A percentile compares a stretch with the other conserved stretches of the same genome.
Conservation (phyloP, 805 yeast species). For the Clavispora phyllophila region DNA sequence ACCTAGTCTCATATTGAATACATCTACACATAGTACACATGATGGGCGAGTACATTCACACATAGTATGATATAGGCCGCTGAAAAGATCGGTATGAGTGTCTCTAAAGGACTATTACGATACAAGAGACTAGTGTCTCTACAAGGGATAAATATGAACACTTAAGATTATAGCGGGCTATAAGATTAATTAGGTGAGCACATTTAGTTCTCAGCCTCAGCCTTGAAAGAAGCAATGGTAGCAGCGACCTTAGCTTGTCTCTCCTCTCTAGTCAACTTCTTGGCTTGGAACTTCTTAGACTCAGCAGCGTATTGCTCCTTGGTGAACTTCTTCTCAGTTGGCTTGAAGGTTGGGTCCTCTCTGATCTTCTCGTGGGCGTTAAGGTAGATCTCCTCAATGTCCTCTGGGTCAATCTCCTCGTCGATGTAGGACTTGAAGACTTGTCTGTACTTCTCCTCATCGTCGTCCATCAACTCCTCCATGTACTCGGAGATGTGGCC, state of each 20-base stretch:
- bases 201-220: constrained; percentile 30
- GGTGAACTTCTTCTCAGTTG: constrained; percentile 88
- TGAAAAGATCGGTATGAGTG: too few species aligned
- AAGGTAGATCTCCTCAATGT: constrained; percentile 89
- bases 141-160: not conserved
- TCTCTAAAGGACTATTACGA: too few species aligned
- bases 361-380: constrained; percentile 95
- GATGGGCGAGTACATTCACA: too few species aligned
- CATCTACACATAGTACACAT: too few species aligned
- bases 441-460: constrained; percentile 98
- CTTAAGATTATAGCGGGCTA: constrained; percentile 1
- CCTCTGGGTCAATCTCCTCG: constrained; percentile 96
- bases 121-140: not conserved
- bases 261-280: constrained; percentile 86
- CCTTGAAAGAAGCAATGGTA: constrained; percentile 90
- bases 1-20: too few species aligned
- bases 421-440: constrained; percentile 95
- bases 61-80: too few species aligned
- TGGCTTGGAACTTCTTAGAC: constrained; percentile 86
- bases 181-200: not conserved
- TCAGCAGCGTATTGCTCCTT: constrained; percentile 98
- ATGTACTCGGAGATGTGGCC: constrained; percentile 99
- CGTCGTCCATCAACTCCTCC: constrained; percentile 99
- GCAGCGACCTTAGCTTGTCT: constrained; percentile 84
- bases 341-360: constrained; percentile 89